Evolutionary conservation across 768 basidiomycete species (phyloP).

Genomic region (Boletus rubropictus): DNA sequence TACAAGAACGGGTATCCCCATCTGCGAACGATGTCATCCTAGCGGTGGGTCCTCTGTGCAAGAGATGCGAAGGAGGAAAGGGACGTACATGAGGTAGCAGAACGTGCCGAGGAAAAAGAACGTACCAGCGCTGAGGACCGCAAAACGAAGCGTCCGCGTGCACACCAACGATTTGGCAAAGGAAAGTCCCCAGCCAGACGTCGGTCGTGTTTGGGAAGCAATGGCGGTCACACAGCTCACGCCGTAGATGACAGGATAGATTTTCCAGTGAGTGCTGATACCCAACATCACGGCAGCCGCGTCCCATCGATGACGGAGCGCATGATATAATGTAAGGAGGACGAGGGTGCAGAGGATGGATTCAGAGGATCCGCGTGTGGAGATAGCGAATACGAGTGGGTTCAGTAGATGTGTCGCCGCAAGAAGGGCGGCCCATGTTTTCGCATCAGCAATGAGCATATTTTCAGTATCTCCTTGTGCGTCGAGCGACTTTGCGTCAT

Average conservation of each 20-base stretch:
- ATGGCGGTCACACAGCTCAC: slow-evolving; percentile 52
- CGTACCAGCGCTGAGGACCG: slow-evolving; percentile 58
- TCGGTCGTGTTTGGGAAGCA: slow-evolving; percentile 19
- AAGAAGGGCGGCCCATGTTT: slow-evolving; percentile 46
- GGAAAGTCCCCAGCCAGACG: slow-evolving; percentile 13
- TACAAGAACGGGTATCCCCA: slow-evolving; percentile 93
- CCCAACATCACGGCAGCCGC: slow-evolving; percentile 70
- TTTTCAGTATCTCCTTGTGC: background rate
- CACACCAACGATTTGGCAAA: slow-evolving; percentile 44
- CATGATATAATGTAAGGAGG: slow-evolving; percentile 58
- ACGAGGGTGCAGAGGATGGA: slow-evolving; percentile 78
- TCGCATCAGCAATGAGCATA: background rate
- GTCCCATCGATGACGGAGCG: slow-evolving; percentile 55
- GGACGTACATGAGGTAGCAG: slow-evolving; percentile 73
- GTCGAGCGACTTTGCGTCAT: slow-evolving; percentile 4
- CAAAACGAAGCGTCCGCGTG: slow-evolving; percentile 55
- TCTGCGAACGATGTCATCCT: slow-evolving; percentile 36
- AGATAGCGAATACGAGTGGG: slow-evolving; percentile 92
- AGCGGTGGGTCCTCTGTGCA: background rate
- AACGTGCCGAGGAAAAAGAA: slow-evolving; percentile 55
- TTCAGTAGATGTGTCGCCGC: slow-evolving; percentile 79
- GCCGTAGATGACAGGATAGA: slow-evolving; percentile 91
- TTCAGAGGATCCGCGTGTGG: slow-evolving; percentile 95
- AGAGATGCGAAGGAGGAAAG: slow-evolving; percentile 5
- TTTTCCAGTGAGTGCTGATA: slow-evolving; percentile 90